Base-by-base conservation (phyloP, 345 rosid species). In the Camelina neglecta region DNA sequence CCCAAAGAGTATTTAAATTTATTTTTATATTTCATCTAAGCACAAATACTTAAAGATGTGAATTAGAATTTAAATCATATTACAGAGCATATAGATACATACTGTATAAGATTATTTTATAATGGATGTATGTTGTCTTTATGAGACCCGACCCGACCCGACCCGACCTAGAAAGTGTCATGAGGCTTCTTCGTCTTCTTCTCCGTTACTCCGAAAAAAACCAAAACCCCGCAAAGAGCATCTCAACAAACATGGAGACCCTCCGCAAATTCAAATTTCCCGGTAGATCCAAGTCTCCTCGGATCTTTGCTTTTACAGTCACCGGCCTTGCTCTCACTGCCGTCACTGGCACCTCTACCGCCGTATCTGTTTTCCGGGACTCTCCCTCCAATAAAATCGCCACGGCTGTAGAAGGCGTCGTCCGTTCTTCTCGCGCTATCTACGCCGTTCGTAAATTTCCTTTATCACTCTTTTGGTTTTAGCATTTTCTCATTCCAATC, bases 371-470 rank as follows among this genome's bases (percentile, higher is more conserved):
- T 60, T 69, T 74, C 44, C 55, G 20, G 4, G 76, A 77, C 49
- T 71, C 86, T 60, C 31, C 79, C 12, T 18, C 64, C 6, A 73
- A 74, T 41, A 80, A 66, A 75, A 51, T 79, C 60, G 38, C 72
- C 67, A 76, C 72, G 35, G 73, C 79, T 8, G 4, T 81, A 8
- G 82, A 85, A 62, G 86, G 83, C 79, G 31, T 84, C 55, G 60
- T 80, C 69, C 91, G 88, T 63, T 85, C 96, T 23, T 87, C 74
- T 81, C 90, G 90, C 69, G 86, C 96, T 12, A 44, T 87, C 61
- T 77, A 78, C 65, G 67, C 90, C 13, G 90, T 89, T 55, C 18
- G 85, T 69, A 7, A 4, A 12, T 18, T 10, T 11, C 20, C 20
- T 36, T 21, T 16, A 71, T 29, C 18, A 18, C 39, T 56, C 39